Evolutionary conservation across 345 rosid species (phyloP), one percentile per base, ranked within the genome.

Genomic region (Salix viminalis): DNA sequence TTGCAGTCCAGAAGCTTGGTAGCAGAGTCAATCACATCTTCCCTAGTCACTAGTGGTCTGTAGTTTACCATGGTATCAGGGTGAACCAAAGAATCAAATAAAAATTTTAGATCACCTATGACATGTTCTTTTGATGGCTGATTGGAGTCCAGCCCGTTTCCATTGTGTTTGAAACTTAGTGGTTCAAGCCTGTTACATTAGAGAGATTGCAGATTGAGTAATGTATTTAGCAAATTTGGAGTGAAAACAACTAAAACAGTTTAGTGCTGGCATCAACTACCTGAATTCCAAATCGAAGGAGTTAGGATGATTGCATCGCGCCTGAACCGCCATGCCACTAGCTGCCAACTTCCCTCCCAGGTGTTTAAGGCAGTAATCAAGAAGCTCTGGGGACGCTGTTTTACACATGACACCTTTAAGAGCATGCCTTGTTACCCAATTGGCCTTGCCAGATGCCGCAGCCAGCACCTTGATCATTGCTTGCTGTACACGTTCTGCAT

Each of bases 1-100:
- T 92, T 91, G 83, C 97, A 89, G 73, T 92, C 97, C 10, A 91
- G 84, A 79, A 92, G 85, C 79, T 84, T 92, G 37, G 82, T 83
- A 37, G 87, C 91, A 6, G 87, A 83, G 41, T 86, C 89, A 21
- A 71, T 75, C 86, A 86, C 69, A 2, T 48, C 41, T 36, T 85
- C 84, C 69, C 83, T 81, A 26, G 85, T 82, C 7, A 81, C 80
- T 24, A 73, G 84, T 66, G 86, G 83, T 66, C 83, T 77, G 58
- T 75, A 79, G 72, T 79, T 65, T 36, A 66, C 74, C 79, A 79
- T 79, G 16, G 79, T 84, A 80, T 81, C 86, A 52, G 90, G 93
- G 72, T 83, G 81, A 56, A 92, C 70, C 77, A 92, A 78, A 23
- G 83, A 85, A 65, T 85, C 90, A 21, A 83, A 87, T 71, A 92